Evolutionary conservation across 1,284 basidiomycete genomes (phyloP).

Genomic region (Sporisorium reilianum): DNA sequence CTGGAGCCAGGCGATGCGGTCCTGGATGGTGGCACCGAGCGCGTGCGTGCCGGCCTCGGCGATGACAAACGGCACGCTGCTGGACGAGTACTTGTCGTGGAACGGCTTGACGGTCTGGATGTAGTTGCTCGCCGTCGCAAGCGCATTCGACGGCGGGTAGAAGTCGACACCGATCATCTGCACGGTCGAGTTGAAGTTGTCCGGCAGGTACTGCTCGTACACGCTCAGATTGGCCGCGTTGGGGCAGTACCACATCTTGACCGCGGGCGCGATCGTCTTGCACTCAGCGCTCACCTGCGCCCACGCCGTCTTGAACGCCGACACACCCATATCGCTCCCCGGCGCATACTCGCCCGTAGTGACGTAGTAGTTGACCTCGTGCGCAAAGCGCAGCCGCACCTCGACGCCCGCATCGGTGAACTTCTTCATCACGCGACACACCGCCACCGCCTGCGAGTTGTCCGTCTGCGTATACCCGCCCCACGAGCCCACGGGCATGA

Average conservation of each 20-base stretch:
- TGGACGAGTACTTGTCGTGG: conserved; percentile 66
- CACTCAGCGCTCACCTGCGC: conserved; percentile 64
- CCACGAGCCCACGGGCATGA: conserved; percentile 61
- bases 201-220: conserved; percentile 38
- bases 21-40: conserved; percentile 19
- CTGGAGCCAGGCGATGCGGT: conserved; percentile 63
- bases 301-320: conserved; percentile 69
- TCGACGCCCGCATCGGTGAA: conserved; percentile 70
- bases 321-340: conserved; percentile 47
- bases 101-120: conserved; percentile 67
- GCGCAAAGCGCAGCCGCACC: conserved; percentile 69
- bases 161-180: conserved; percentile 68
- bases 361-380: conserved; percentile 63
- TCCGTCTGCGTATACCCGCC: conserved; percentile 54
- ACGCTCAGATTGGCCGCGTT: conserved; percentile 36
- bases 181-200: conserved; percentile 53
- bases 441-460: conserved; percentile 65
- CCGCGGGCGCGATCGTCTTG: conserved; percentile 60
- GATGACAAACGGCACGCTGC: conserved; percentile 66
- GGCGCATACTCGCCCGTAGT: conserved; percentile 38
- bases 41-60: conserved; percentile 66
- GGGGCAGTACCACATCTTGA: conserved; percentile 68
- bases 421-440: conserved; percentile 69
- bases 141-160: conserved; percentile 56
- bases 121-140: conserved; percentile 50